phyloP scores from a whole-genome alignment of 768 basidiomycete genomes.

The Mycena albidolilacea region DNA sequence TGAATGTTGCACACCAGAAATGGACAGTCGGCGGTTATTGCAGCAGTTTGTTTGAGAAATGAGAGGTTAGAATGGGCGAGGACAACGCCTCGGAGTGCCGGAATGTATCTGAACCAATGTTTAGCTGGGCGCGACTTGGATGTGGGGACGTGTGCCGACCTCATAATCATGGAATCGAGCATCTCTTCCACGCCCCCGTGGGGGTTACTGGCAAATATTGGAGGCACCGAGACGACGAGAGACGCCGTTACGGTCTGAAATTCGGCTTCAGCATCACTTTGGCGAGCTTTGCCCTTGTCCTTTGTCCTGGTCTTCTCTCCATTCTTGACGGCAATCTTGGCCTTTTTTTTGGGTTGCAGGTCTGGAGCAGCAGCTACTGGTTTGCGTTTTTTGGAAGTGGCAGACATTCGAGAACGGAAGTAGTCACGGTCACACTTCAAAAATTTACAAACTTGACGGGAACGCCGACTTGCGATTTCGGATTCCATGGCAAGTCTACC shows the following conservation, averaged over 20 bases:
- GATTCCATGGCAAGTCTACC: constrained; percentile 22
- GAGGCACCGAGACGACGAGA: constrained; percentile 82
- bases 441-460: constrained; percentile 5
- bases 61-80: constrained; percentile 86
- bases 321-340: constrained; percentile 48
- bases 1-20: constrained; percentile 81
- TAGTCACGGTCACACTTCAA: constrained; percentile 11
- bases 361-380: constrained; percentile 44
- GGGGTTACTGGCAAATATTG: constrained; percentile 84
- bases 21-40: constrained; percentile 87
- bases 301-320: constrained; percentile 51
- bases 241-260: constrained; percentile 77
- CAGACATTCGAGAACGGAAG: constrained; percentile 26
- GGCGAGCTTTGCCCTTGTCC: constrained; percentile 57
- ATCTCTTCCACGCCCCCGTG: constrained; percentile 86
- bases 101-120: constrained; percentile 77
- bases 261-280: constrained; percentile 53
- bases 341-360: constrained; percentile 54
- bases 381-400: constrained; percentile 66
- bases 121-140: constrained; percentile 4
- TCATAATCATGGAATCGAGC: constrained; percentile 96
- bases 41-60: constrained; percentile 76
- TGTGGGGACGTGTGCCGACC: constrained; percentile 61
- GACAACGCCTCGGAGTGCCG: constrained; percentile 89
- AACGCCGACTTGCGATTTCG: neutral